phyloP scores from a whole-genome alignment of 306 rosid species.

The Herpetospermum pedunculosum region DNA sequence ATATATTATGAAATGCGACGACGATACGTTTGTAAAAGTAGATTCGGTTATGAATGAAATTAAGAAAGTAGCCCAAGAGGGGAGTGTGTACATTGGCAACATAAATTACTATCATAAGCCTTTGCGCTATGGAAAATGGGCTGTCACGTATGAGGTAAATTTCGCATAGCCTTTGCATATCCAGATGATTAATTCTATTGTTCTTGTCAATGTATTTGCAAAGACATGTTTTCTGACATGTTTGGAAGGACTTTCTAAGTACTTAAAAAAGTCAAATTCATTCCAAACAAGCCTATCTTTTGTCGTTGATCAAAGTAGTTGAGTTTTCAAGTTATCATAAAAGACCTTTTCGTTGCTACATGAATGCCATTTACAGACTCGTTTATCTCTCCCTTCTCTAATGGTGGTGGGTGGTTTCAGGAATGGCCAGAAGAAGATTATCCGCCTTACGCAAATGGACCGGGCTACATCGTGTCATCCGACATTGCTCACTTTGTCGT shows the following conservation, averaged over 20 bases:
- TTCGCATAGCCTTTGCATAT: neutral
- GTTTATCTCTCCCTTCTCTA: neutral
- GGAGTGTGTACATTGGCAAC: conserved; percentile 80
- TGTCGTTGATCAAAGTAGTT: too few species aligned
- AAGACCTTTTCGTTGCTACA: too few species aligned
- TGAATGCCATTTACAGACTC: neutral
- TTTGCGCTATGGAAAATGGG: conserved; percentile 94
- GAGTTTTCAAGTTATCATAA: neutral
- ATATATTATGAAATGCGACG: conserved; percentile 91
- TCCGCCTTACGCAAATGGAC: conserved; percentile 73
- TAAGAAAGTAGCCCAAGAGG: conserved; percentile 27
- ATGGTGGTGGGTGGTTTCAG: conserved; percentile 21
- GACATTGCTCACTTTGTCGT: conserved; percentile 38
- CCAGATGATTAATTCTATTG: too few species aligned
- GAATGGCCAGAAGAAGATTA: conserved; percentile 66
- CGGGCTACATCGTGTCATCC: conserved; percentile 53
- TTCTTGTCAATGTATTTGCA: too few species aligned
- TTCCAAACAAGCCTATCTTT: too few species aligned
- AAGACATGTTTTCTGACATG: too few species aligned
- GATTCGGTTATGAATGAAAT: conserved; percentile 46
- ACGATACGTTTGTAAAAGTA: conserved; percentile 83
- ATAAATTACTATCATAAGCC: conserved; percentile 84
- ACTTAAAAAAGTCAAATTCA: too few species aligned
- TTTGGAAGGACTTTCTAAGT: too few species aligned
- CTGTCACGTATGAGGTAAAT: conserved; percentile 81